Conservation (phyloP, 495 filamentous ascomycete genomes). For the Clohesyomyces aquaticus region DNA sequence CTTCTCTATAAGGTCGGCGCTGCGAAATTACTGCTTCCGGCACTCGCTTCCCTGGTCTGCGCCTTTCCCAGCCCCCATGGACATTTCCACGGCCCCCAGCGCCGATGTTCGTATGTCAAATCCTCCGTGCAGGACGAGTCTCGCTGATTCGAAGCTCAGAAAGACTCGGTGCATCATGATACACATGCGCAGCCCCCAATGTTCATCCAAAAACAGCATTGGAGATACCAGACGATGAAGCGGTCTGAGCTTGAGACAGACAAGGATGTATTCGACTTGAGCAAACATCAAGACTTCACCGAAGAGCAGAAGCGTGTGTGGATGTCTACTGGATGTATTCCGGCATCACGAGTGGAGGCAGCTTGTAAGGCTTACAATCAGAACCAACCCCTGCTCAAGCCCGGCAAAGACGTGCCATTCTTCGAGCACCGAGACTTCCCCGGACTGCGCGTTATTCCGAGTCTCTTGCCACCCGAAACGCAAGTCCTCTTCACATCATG, state of each 20-base stretch:
- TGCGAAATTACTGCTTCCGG: no score
- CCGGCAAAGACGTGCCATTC: constrained; percentile 2
- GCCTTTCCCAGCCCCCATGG: constrained; percentile 11
- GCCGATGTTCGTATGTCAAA: constrained; percentile 27
- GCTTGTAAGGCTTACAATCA: constrained; percentile 22
- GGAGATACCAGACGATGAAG: constrained; percentile 35
- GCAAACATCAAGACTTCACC: constrained; percentile 14
- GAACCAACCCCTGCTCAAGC: neutral
- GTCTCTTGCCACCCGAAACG: constrained; percentile 33
- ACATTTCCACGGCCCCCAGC: constrained; percentile 6
- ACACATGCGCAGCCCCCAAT: constrained; percentile 33
- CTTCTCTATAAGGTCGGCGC: no score
- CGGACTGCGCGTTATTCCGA: constrained; percentile 33
- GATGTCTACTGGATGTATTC: constrained; percentile 17
- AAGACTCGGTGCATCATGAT: constrained; percentile 27
- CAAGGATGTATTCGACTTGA: constrained; percentile 21
- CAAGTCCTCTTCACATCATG: constrained; percentile 32
- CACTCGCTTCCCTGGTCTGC: no score
- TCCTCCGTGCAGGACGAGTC: constrained; percentile 2
- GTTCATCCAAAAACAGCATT: constrained; percentile 32
- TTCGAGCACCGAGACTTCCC: constrained; percentile 28
- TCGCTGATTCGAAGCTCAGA: neutral
- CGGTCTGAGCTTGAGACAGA: constrained; percentile 26
- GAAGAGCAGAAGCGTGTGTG: constrained; percentile 24
- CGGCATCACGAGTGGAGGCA: constrained; percentile 16